Conservation (phyloP, 495 filamentous ascomycete genomes). For the Patellaria atrata region DNA sequence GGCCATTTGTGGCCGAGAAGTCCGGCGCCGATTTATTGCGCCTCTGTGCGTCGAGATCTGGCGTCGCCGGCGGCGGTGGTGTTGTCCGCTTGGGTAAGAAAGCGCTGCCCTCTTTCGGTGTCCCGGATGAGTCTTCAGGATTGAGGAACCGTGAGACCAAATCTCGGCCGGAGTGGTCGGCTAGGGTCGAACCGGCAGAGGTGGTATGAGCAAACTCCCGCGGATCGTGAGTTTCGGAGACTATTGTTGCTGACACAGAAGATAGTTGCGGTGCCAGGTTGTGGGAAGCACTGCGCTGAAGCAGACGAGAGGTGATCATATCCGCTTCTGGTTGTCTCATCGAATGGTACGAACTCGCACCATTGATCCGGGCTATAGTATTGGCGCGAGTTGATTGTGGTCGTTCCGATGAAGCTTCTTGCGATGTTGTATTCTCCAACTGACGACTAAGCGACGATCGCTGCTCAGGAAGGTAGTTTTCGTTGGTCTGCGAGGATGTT, state of each 20-base stretch:
- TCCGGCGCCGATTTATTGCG: conserved; percentile 21
- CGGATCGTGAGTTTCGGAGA: conserved; percentile 30
- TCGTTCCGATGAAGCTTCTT: conserved; percentile 1
- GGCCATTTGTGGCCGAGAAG: conserved; percentile 7
- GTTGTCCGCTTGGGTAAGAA: conserved; percentile 18
- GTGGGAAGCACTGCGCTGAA: conserved; percentile 41
- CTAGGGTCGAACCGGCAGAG: conserved; percentile 27
- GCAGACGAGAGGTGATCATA: conserved; percentile 40
- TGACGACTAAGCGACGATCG: no score
- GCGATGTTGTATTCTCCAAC: not conserved
- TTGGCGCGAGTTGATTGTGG: conserved; percentile 10
- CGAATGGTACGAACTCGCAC: conserved; percentile 12
- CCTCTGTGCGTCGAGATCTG: conserved; percentile 13
- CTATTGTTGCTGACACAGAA: conserved; percentile 37
- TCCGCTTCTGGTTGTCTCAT: conserved; percentile 23
- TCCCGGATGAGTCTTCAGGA: conserved; percentile 17
- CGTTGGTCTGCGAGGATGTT: conserved; percentile 7
- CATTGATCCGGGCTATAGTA: conserved; percentile 5
- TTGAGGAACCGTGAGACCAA: conserved; percentile 26
- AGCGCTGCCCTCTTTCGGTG: conserved; percentile 19
- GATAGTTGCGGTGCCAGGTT: conserved; percentile 47
- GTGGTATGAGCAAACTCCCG: conserved; percentile 22
- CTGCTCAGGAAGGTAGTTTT: no score
- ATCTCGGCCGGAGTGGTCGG: conserved; percentile 27
- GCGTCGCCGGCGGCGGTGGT: conserved; percentile 5